Evolutionary conservation across 2,329 filamentous ascomycete genomes (phyloP).

Genomic region (Stachybotrys chartarum): DNA sequence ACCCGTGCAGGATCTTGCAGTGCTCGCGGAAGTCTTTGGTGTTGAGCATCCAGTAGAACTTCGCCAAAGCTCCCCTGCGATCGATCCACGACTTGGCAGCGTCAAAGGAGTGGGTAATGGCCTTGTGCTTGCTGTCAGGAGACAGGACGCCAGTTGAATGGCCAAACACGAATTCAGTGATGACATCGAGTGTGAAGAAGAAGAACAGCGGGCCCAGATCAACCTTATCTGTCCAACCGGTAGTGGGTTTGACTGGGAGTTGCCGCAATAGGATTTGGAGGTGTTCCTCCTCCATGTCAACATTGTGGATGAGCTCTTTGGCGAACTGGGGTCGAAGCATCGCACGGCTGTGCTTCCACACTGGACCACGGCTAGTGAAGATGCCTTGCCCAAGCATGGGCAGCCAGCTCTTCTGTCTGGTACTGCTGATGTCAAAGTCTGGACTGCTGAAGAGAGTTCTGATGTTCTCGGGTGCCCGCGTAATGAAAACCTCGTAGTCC

Average conservation of each 20-base stretch:
- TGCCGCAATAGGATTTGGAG: neutral
- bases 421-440: neutral
- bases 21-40: constrained; percentile 1
- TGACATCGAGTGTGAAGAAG: neutral
- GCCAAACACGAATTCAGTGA: constrained; percentile 1
- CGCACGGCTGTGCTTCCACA: constrained; percentile 1
- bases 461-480: neutral
- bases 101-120: neutral
- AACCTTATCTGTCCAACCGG: neutral
- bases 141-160: neutral
- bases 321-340: constrained; percentile 1
- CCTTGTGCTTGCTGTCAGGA: neutral
- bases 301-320: neutral
- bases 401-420: constrained; percentile 1
- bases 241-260: neutral
- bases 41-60: constrained; percentile 1
- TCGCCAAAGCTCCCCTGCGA: neutral
- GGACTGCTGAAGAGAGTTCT: neutral
- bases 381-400: neutral
- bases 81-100: neutral
- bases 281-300: constrained; percentile 1
- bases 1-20: constrained; percentile 1
- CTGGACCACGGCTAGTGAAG: neutral
- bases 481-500: neutral
- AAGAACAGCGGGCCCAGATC: neutral